Base-by-base conservation (phyloP, 441 rosid species). In the Erodium trifolium region DNA sequence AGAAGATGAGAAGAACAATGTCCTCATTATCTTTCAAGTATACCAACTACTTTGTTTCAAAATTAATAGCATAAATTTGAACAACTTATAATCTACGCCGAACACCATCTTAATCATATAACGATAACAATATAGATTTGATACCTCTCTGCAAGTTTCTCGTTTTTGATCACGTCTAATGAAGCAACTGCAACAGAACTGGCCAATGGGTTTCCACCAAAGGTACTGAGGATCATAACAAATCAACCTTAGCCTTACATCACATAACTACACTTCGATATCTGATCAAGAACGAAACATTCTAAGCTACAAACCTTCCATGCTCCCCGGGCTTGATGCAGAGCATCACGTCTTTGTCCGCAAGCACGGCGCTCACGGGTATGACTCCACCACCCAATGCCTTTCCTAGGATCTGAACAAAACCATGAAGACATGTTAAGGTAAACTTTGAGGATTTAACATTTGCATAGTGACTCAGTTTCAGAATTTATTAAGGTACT, bases 371-470 rank as follows among this genome's bases (percentile, higher is more conserved):
- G 78, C 99, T 93, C 37, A 91, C 93, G n/a, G 99, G 95, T 65
- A 93, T 81, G 29, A 93, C 91, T 74, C 99, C 99, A 74, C 99
- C 97, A 7, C 99, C 99, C 83, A 93, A 81, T 74, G 96, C 99
- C 76, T 93, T 93, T 76, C 99, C 97, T 14, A 93, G 80, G 75
- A 91, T 88, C 96, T 84, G 78, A 75, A 70, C n/a, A 69, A 57
- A 53, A 53, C 23, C 60, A 53, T n/a, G 18, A 51, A 14, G 59
- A 17, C 49, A 43, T 12, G 11, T 43, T 10, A 43, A 10, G 34
- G 34, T 43, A 43, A 9, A 43, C 49, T 43, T 43, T 43, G 49
- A 43, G 49, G 13, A 43, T 9, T 43, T 10, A 43, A 43, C 11
- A 43, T 10, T 43, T 43, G 13, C 12, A 12, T 43, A 43, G 11